Conservation (phyloP, 805 yeast genomes). For the Metschnikowia cerradonensis region DNA sequence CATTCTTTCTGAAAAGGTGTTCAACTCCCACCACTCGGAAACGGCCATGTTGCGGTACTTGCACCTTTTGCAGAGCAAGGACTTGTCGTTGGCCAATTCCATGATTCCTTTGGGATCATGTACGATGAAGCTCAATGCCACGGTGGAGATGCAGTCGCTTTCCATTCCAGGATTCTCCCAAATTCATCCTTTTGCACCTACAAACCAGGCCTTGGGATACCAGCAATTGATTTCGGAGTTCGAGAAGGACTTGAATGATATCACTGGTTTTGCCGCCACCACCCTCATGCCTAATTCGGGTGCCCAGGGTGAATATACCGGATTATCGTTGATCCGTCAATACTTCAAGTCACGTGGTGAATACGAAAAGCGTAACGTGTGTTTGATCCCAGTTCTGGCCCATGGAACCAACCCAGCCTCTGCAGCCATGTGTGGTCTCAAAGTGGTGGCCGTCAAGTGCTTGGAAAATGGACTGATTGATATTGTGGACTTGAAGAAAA, state of each 20-base stretch:
- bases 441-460: conserved; percentile 91
- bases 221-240: conserved; percentile 68
- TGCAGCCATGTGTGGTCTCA: conserved; percentile 94
- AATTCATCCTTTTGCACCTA: conserved; percentile 91
- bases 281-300: conserved; percentile 97
- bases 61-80: conserved; percentile 78
- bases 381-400: conserved; percentile 94
- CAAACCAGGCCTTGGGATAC: conserved; percentile 86
- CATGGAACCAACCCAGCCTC: conserved; percentile 99
- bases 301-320: conserved; percentile 97
- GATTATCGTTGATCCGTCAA: conserved; percentile 77
- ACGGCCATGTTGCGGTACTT: conserved; percentile 91
- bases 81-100: conserved; percentile 88
- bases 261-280: conserved; percentile 89
- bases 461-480: conserved; percentile 82
- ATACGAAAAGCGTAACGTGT: conserved; percentile 64
- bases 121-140: conserved; percentile 95
- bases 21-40: conserved; percentile 86
- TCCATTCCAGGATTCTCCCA: conserved; percentile 91
- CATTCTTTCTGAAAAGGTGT: conserved; percentile 69
- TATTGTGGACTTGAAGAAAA: conserved; percentile 63
- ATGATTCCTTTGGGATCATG: conserved; percentile 98
- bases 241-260: conserved; percentile 80
- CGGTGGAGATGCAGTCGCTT: conserved; percentile 90
- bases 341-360: conserved; percentile 73